Evolutionary conservation across 169 alveolate genomes (phyloP).

Genomic region (Perkinsus chesapeaki): DNA sequence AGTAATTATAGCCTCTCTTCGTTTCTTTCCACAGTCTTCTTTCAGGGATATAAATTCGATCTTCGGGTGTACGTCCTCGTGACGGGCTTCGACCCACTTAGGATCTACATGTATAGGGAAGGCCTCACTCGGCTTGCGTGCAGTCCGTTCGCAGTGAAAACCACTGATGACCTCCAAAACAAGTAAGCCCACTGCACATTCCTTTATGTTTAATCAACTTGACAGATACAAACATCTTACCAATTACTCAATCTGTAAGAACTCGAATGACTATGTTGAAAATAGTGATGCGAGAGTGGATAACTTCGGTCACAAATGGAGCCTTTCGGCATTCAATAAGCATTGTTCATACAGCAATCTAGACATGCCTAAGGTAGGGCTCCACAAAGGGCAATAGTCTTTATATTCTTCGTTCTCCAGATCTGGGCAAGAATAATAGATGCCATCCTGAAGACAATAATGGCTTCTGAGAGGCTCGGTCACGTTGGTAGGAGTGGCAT

Average conservation of each 20-base stretch:
- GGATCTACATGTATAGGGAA: constrained; percentile 54
- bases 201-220: too few relatives aligned
- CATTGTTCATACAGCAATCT: constrained; percentile 27
- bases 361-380: constrained; percentile 32
- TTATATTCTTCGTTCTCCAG: constrained; percentile 15
- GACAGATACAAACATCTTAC: constrained; percentile 55
- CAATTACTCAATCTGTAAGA: constrained; percentile 57
- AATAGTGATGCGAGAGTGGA: constrained; percentile 44
- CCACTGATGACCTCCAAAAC: constrained; percentile 27
- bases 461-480: constrained; percentile 56
- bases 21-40: constrained; percentile 24
- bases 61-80: constrained; percentile 72
- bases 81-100: constrained; percentile 69
- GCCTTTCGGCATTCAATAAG: constrained; percentile 38
- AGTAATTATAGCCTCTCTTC: constrained; percentile 29
- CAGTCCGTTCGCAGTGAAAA: constrained; percentile 34
- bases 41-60: constrained; percentile 55
- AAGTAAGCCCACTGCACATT: neutral
- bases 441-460: constrained; percentile 48
- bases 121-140: constrained; percentile 64
- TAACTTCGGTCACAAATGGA: constrained; percentile 54
- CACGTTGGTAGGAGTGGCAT: constrained; percentile 13
- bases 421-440: constrained; percentile 55
- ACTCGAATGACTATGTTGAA: constrained; percentile 48
- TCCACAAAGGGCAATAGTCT: neutral